Evolutionary conservation across 163 green algal species (phyloP), one percentile per base, ranked within the genome.

Genomic region (Prototheca cutis): DNA sequence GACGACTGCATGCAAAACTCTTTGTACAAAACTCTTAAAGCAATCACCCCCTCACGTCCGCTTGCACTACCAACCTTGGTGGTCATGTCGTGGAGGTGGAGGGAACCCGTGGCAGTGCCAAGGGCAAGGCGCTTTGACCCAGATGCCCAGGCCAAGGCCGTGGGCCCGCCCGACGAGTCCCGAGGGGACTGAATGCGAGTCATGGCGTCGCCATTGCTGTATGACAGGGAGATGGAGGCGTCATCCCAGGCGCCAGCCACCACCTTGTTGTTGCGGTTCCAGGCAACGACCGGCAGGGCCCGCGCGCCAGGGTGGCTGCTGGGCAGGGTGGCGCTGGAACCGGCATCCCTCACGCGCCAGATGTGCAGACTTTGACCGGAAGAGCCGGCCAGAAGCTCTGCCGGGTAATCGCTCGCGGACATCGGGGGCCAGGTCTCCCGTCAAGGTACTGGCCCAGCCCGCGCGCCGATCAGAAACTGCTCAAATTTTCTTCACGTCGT

Each of bases 221-320:
- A 72, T 15, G 31, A 48, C 27, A 76, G 47, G 21, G 64, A 28
- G 29, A 76, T 45, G 25, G n/a, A 21, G 32, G 63, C 62, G 33
- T 77, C 64, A 0, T 48, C 34, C 18, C 58, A 25, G 10, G 40
- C 69, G 21, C 34, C 25, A 3, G 69, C 69, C 21, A 77, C 59
- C 29, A 77, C 69, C 60, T 72, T 72, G 53, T 77, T 72, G 60
- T 77, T 77, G n/a, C 69, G 58, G 53, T 77, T 77, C 63, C 63
- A 77, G 4, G 53, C 24, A 0, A 49, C 63, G 19, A 39, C 55
- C 1, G 10, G 29, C 25, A 70, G 17, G 3, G 23, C 3, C 36
- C 7, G 49, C 25, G 10, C 6, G 17, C 42, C 42, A n/a, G 42
- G 42, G 42, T 24, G 42, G 6, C 13, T 51, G 42, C 17, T 51